Evolutionary conservation across 306 rosid species (phyloP), one percentile per base, ranked within the genome.

Genomic region (Mimosa pudica): DNA sequence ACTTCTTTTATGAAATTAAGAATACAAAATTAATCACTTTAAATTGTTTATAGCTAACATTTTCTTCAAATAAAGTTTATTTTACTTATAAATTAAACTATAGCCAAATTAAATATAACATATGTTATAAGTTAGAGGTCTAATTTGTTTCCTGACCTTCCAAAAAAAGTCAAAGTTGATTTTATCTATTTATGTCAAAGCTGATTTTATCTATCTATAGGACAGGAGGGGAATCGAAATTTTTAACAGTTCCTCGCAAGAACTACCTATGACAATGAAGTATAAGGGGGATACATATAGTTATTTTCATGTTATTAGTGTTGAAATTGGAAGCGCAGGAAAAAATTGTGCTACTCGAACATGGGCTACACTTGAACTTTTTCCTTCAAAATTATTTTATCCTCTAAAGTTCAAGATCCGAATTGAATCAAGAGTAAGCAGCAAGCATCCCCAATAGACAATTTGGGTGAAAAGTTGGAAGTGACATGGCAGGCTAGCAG

Each of bases 401-500:
- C 38, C 4, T 32, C 38, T 11, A 11, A 10, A 32, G 18, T 68
- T 68, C 72, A 42, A n/a, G 52, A 64, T 12, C 9, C 20, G 5
- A 45, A 10, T 45, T 5, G 10, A 68, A 17, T 9, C n/a, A n/a
- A n/a, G n/a, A n/a, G n/a, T n/a, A n/a, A 9, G 10, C 1, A 10
- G 41, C 67, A 1, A 10, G 41, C 67, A 61, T 61, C 30, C 35
- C 8, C 38, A 4, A 69, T n/a, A 10, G 73, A 18, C 38, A 69
- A 10, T 10, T 4, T 9, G 73, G 73, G 54, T 10, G 73, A 45
- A 20, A 55, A 55, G 61, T 55, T 11, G 20, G 11, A 69, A 69
- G 24, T 38, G 8, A 66, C 32, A 71, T 70, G 79, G 51, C 18
- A 13, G 10, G 8, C 52, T 70, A 76, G 24, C 69, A 24, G 73